phyloP scores from a whole-genome alignment of 2,329 filamentous ascomycete genomes.

The Trichoderma atrobrunneum region DNA sequence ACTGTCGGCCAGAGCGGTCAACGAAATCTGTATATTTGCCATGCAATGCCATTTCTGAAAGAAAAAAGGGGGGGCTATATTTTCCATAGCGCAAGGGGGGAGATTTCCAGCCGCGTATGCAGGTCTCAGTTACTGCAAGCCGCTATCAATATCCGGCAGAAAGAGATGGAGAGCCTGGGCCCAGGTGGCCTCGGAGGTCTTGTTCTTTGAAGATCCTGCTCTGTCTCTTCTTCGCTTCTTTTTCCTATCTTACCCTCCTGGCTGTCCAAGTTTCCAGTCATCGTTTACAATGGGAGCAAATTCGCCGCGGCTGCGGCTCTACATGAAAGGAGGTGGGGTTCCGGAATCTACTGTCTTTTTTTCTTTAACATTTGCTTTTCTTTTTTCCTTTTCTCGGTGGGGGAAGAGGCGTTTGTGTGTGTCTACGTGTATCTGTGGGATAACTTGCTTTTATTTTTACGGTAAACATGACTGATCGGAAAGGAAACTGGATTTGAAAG shows the following conservation, averaged over 20 bases:
- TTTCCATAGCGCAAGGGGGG: neutral
- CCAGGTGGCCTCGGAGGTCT: neutral
- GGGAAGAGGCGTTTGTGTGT: neutral
- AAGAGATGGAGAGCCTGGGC: neutral
- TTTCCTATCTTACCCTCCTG: neutral
- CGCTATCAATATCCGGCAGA: neutral
- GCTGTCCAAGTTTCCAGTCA: neutral
- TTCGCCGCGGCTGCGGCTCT: neutral
- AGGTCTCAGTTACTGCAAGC: neutral
- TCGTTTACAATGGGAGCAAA: constrained; percentile 3
- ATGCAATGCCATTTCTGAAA: neutral
- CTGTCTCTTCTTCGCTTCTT: neutral
- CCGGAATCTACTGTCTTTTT: neutral
- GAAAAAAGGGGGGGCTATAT: neutral
- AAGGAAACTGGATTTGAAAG: constrained; percentile 20
- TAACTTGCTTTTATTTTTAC: constrained; percentile 20
- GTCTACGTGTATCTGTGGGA: constrained; percentile 23
- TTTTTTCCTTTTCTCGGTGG: neutral
- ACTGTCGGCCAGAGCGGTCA: neutral
- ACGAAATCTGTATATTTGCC: constrained; percentile 10
- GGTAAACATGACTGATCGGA: constrained; percentile 25
- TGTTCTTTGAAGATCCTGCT: neutral
- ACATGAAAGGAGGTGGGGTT: constrained; percentile 16
- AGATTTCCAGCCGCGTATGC: neutral
- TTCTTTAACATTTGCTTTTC: constrained; percentile 3